phyloP scores from a whole-genome alignment of 345 rosid species.

The Populus deltoides region DNA sequence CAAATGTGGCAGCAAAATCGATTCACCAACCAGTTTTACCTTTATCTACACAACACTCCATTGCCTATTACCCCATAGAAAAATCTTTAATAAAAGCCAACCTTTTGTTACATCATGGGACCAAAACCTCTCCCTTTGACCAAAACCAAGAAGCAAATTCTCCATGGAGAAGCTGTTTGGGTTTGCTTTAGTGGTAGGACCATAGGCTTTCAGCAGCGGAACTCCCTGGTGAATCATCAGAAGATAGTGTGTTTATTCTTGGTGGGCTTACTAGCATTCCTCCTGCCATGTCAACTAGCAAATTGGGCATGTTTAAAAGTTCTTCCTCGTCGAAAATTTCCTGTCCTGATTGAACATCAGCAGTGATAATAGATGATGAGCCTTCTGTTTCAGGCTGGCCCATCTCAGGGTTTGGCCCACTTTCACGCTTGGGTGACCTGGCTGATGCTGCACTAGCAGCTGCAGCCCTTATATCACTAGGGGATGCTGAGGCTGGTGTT shows the following conservation, averaged over 20 bases:
- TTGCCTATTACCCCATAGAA: neutral
- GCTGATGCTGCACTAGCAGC: slow-evolving; percentile 56
- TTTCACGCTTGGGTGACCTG: slow-evolving; percentile 1
- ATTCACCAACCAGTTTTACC: neutral
- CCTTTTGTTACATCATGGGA: neutral
- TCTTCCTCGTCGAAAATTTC: slow-evolving; percentile 57
- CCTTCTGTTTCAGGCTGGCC: neutral
- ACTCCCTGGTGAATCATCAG: slow-evolving; percentile 53
- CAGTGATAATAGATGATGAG: neutral
- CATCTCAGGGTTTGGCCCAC: slow-evolving; percentile 10
- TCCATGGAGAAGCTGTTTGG: neutral
- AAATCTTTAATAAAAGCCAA: neutral
- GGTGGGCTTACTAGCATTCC: slow-evolving; percentile 80
- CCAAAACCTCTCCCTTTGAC: neutral
- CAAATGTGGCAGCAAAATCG: neutral
- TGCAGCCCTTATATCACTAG: slow-evolving; percentile 52
- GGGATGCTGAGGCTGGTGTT: slow-evolving; percentile 43
- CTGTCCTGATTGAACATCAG: neutral
- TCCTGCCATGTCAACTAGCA: slow-evolving; percentile 68
- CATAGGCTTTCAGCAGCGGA: slow-evolving; percentile 56
- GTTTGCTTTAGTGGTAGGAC: slow-evolving; percentile 21
- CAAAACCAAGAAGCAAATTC: neutral
- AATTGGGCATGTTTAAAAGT: slow-evolving; percentile 54
- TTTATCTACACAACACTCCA: neutral
- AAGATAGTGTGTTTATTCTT: slow-evolving; percentile 46